phyloP scores from a whole-genome alignment of 2,329 filamentous ascomycete species.

The Mollisia scopiformis region DNA sequence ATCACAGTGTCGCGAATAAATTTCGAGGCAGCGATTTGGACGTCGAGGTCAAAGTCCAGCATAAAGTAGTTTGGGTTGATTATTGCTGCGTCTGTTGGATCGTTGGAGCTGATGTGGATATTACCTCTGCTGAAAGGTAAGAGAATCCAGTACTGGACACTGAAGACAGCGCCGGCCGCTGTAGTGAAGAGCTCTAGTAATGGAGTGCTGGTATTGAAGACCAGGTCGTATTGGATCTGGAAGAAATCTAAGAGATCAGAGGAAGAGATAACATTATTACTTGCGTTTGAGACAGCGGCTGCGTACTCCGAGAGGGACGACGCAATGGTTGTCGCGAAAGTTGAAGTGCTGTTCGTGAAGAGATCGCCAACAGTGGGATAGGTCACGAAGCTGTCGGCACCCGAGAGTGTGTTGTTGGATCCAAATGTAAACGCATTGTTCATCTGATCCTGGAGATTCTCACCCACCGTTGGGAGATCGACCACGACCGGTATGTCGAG shows the following conservation, averaged over 20 bases:
- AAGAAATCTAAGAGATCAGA: constrained; percentile 45
- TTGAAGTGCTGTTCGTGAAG: constrained; percentile 19
- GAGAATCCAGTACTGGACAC: constrained; percentile 43
- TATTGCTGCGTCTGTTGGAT: constrained; percentile 19
- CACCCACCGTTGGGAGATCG: constrained; percentile 45
- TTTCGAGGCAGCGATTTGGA: constrained; percentile 39
- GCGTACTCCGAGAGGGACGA: constrained; percentile 20
- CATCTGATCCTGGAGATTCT: constrained; percentile 39
- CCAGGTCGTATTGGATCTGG: constrained; percentile 48
- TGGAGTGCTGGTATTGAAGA: constrained; percentile 42
- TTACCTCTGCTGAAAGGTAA: constrained; percentile 45
- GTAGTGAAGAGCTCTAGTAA: constrained; percentile 34
- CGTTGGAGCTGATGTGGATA: constrained; percentile 43
- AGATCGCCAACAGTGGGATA: constrained; percentile 24
- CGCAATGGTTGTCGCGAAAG: constrained; percentile 2
- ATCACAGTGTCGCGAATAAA: constrained; percentile 27
- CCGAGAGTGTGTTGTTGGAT: constrained; percentile 23
- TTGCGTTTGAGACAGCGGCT: constrained; percentile 33
- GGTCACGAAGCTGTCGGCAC: constrained; percentile 9
- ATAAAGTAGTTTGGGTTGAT: constrained; percentile 48
- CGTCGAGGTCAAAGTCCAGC: constrained; percentile 40
- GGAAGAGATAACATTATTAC: neutral
- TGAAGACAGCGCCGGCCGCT: constrained; percentile 33
- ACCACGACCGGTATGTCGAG: constrained; percentile 31
- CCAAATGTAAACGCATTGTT: constrained; percentile 23